These are phyloP conservation scores for Pichia sp. DNA, from an alignment of 1,139 yeast species.

Conservation along the genomic window DNA sequence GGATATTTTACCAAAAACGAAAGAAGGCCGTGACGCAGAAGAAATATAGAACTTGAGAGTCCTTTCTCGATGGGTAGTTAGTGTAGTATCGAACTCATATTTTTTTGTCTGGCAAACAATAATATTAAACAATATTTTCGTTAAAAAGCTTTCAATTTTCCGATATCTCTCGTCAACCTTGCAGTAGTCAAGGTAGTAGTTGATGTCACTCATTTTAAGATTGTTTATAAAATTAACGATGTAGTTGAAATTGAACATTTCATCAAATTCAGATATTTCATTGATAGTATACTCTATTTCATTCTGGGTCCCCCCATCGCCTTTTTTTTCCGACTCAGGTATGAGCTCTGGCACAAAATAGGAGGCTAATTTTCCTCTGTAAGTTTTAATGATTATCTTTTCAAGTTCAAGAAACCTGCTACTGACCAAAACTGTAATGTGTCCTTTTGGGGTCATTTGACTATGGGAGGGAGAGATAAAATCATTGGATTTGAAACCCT, in stretches of 20 bases:
- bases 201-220: background rate
- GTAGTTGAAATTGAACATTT: slow-evolving; percentile 11
- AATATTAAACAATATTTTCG: background rate
- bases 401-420: slow-evolving; percentile 4
- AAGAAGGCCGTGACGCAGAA: background rate
- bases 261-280: slow-evolving; percentile 7
- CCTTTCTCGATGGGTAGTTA: slow-evolving; percentile 2
- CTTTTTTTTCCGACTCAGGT: background rate
- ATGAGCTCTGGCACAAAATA: slow-evolving; percentile 3
- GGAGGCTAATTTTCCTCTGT: background rate
- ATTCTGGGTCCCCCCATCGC: background rate
- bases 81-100: slow-evolving; percentile 1
- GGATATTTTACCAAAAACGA: slow-evolving; percentile 4
- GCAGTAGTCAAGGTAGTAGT: slow-evolving; percentile 9
- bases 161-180: background rate
- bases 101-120: background rate
- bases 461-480: slow-evolving; percentile 4
- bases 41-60: slow-evolving; percentile 9
- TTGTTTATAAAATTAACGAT: slow-evolving; percentile 5
- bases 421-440: slow-evolving; percentile 8
- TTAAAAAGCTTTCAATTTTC: slow-evolving; percentile 1
- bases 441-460: slow-evolving; percentile 4
- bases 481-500: slow-evolving; percentile 1
- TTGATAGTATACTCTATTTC: slow-evolving; percentile 3
- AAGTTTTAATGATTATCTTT: background rate